phyloP scores from a whole-genome alignment of 2,329 filamentous ascomycete genomes.

The Epichloe elymi region DNA sequence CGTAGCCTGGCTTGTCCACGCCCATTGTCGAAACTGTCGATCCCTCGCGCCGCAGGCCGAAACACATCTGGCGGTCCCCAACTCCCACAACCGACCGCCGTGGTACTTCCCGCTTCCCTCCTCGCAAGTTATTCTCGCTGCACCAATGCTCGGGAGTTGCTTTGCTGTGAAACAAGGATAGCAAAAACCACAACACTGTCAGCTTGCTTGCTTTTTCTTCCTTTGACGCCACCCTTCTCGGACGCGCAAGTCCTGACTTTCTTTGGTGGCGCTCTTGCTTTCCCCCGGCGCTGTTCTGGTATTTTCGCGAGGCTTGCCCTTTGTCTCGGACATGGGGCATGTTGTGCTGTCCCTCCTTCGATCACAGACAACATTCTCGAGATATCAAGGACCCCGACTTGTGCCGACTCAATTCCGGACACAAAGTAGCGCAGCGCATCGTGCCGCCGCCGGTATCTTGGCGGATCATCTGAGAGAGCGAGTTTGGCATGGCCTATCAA shows the following conservation, averaged over 20 bases:
- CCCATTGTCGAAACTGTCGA: background rate
- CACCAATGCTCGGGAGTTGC: background rate
- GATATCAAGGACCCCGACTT: background rate
- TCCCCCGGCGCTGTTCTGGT: background rate
- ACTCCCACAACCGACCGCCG: background rate
- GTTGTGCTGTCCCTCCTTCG: background rate
- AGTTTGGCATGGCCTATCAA: conserved; percentile 36
- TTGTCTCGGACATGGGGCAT: conserved; percentile 3
- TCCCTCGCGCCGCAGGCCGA: background rate
- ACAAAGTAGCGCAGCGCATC: background rate
- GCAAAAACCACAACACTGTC: background rate
- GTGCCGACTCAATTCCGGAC: too few relatives aligned
- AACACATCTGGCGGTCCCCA: background rate
- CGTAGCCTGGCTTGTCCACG: background rate
- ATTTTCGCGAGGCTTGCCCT: background rate
- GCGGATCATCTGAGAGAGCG: background rate
- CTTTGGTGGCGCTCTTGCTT: background rate
- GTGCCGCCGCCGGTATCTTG: background rate
- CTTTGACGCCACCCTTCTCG: background rate
- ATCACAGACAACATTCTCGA: background rate
- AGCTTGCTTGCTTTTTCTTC: background rate
- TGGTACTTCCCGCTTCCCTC: background rate
- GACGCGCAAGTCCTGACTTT: background rate
- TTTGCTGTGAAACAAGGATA: background rate
- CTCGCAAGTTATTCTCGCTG: background rate